Evolutionary conservation across 768 basidiomycete species (phyloP), one percentile per base, ranked within the genome.

Genomic region (Inosperma sp.): DNA sequence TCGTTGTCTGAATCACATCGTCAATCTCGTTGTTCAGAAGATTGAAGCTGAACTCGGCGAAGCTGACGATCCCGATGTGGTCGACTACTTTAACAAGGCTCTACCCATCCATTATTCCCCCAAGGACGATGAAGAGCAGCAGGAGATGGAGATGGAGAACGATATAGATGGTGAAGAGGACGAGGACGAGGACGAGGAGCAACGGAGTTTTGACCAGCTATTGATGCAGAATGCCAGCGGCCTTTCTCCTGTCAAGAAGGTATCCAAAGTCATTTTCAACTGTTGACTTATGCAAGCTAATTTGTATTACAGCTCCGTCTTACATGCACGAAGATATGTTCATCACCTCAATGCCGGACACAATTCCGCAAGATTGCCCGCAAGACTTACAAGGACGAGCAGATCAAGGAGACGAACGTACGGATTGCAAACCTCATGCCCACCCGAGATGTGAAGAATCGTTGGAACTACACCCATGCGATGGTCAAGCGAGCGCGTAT

Each of bases 21-120:
- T 69, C 42, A 71, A 71, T 39, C 64, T 72, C n/a, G 62, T 69
- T 12, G 68, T 70, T 9, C 70, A 72, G 54, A 59, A 61, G n/a
- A 50, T 69, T 13, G 58, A 70, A 1, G 25, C 41, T 25, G 37
- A 25, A 0, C 51, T 66, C 3, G 48, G 48, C 10, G 65, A 69
- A 49, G 65, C 59, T 1, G 54, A 58, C 10, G 59, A 65, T 37
- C 62, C 62, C 0, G 64, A 65, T 10, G 29, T 47, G 1, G 42
- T 40, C 0, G 68, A 71, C 51, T 62, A 62, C 21, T 71, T 21
- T 5, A 54, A 64, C 46, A 66, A 69, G 52, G 57, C 63, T 16
- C 47, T 51, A 9, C 66, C 68, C 0, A 48, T 68, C 14, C 64
- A 70, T 47, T 65, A 64, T 46, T 58, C 66, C 42, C 54, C 57